Percentiles rank a stretch among this genome's conserved stretches.
These are phyloP conservation scores for Hippophae rhamnoides DNA, from an alignment of 306 rosid genomes.

Conservation along the genomic window DNA sequence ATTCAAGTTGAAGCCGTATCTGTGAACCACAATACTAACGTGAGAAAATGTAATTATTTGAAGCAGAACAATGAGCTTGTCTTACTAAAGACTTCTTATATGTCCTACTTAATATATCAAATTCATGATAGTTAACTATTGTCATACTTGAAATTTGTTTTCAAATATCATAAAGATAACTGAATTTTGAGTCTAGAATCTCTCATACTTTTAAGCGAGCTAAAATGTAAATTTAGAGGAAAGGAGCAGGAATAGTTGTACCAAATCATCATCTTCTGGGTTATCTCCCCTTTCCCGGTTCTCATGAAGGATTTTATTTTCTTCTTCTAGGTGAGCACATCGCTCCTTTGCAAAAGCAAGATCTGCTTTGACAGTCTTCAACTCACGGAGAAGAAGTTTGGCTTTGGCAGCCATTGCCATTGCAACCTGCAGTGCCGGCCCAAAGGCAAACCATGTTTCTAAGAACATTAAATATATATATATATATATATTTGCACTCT, in stretches of 20 bases:
- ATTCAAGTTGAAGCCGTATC: conserved; percentile 89
- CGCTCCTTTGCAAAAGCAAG: conserved; percentile 97
- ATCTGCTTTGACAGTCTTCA: conserved; percentile 96
- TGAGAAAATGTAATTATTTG: conserved; percentile 4
- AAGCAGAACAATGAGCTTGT: background rate
- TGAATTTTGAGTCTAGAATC: background rate
- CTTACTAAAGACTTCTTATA: background rate
- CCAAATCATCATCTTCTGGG: conserved; percentile 95
- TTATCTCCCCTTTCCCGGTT: conserved; percentile 80
- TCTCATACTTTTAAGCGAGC: conserved; percentile 1
- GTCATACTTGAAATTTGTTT: no score
- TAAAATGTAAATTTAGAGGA: background rate
- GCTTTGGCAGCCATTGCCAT: conserved; percentile 99
- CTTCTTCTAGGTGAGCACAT: conserved; percentile 95
- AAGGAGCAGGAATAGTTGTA: conserved; percentile 18
- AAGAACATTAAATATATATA: conserved; percentile 1
- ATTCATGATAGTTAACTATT: background rate
- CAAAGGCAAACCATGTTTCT: conserved; percentile 27
- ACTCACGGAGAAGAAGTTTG: conserved; percentile 90
- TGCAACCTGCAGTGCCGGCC: conserved; percentile 61
- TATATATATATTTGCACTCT: no score
- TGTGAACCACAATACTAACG: conserved; percentile 25
- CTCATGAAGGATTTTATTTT: conserved; percentile 75
- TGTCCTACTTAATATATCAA: background rate
- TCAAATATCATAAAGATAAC: no score